phyloP scores from a whole-genome alignment of 2,329 filamentous ascomycete species.

The Beauveria scarabaeidicola region DNA sequence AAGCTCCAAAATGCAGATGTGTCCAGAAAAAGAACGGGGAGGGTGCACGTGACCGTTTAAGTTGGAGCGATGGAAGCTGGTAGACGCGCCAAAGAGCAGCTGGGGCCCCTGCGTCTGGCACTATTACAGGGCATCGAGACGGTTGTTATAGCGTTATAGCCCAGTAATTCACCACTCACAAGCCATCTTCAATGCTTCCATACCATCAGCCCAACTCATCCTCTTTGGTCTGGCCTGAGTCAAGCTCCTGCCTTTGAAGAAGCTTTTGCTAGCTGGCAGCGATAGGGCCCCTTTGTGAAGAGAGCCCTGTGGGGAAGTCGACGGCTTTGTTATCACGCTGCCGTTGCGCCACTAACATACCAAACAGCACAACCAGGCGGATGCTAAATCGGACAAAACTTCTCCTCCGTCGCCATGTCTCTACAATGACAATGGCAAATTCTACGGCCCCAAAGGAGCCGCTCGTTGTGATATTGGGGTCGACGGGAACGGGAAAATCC shows the following conservation, averaged over 20 bases:
- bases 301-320: neutral
- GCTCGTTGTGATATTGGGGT: constrained; percentile 74
- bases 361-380: neutral
- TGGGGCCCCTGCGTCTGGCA: neutral
- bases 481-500: constrained; percentile 90
- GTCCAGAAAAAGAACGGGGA: constrained; percentile 31
- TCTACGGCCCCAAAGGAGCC: constrained; percentile 41
- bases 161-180: neutral
- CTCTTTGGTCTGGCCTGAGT: neutral
- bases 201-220: neutral
- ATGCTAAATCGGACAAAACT: constrained; percentile 1
- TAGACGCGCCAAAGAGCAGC: neutral
- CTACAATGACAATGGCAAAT: constrained; percentile 29
- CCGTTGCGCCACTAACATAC: neutral
- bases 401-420: constrained; percentile 25
- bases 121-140: neutral
- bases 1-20: constrained; percentile 35
- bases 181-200: neutral
- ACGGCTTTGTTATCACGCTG: neutral
- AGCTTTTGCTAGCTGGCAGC: neutral
- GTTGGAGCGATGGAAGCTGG: neutral
- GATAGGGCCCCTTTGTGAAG: constrained; percentile 1
- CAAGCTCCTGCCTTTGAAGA: neutral
- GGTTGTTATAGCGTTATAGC: neutral
- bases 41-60: constrained; percentile 20